A percentile compares a stretch with the other conserved stretches of the same genome.
phyloP scores from a whole-genome alignment of 768 basidiomycete genomes.

The Megacollybia marginata region DNA sequence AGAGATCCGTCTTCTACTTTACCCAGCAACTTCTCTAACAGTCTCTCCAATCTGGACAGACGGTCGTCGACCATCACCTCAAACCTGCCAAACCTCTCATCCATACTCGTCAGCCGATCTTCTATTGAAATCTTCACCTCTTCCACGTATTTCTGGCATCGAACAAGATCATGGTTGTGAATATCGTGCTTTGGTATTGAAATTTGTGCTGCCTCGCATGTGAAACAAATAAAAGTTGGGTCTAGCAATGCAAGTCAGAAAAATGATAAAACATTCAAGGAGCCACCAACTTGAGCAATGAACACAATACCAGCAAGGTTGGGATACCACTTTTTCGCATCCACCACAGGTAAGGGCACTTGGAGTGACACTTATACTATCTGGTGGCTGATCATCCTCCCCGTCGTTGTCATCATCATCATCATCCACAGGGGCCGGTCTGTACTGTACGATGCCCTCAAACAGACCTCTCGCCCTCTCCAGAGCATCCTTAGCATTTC shows the following conservation, averaged over 20 bases:
- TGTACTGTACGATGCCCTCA: not conserved
- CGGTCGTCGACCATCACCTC: slow-evolving; percentile 11
- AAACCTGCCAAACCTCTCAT: slow-evolving; percentile 9
- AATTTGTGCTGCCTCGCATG: slow-evolving; percentile 7
- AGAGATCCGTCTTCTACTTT: no score
- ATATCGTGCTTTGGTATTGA: slow-evolving; percentile 3
- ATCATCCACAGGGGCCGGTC: not conserved
- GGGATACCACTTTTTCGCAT: slow-evolving; percentile 5
- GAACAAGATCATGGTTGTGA: slow-evolving; percentile 11
- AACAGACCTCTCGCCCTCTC: slow-evolving; percentile 6
- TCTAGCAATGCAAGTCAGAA: slow-evolving; percentile 1
- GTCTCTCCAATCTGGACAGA: slow-evolving; percentile 7
- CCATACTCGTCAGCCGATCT: slow-evolving; percentile 9
- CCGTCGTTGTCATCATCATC: not conserved
- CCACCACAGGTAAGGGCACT: slow-evolving; percentile 2
- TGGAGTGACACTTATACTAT: not conserved
- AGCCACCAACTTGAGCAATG: slow-evolving; percentile 8
- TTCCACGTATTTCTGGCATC: slow-evolving; percentile 7
- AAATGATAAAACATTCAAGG: not conserved
- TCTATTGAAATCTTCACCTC: slow-evolving; percentile 13
- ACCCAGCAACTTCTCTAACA: slow-evolving; percentile 3
- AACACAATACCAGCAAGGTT: slow-evolving; percentile 15
- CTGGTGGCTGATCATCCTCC: not conserved
- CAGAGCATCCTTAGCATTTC: slow-evolving; percentile 7
- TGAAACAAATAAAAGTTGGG: slow-evolving; percentile 11